phyloP scores from a whole-genome alignment of 495 filamentous ascomycete species.

The Elasticomyces elasticus region DNA sequence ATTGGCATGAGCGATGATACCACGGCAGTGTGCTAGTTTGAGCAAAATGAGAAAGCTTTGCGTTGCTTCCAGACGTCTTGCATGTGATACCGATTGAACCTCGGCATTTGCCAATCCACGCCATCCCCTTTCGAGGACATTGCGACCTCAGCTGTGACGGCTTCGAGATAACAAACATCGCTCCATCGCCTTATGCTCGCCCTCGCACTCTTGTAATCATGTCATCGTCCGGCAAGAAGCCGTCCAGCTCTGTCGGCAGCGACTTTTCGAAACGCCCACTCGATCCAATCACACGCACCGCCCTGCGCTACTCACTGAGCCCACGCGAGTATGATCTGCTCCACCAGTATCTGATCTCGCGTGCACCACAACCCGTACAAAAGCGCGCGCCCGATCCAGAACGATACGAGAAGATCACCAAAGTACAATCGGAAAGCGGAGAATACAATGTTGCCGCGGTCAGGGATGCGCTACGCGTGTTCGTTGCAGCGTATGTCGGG shows the following conservation, averaged over 20 bases:
- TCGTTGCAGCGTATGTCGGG: conserved; percentile 55
- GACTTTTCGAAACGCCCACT: conserved; percentile 20
- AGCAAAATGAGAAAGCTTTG: too few relatives aligned
- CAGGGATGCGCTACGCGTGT: conserved; percentile 64
- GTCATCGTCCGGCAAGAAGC: neutral
- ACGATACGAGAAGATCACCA: conserved; percentile 43
- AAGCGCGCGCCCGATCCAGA: conserved; percentile 50
- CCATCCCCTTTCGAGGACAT: too few relatives aligned
- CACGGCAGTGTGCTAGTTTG: too few relatives aligned
- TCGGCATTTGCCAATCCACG: too few relatives aligned
- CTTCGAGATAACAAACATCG: too few relatives aligned
- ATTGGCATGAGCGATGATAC: neutral
- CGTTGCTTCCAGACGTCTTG: too few relatives aligned
- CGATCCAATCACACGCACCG: conserved; percentile 62
- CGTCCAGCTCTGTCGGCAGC: neutral
- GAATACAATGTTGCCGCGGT: conserved; percentile 75
- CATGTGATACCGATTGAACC: neutral
- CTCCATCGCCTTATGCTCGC: too few relatives aligned
- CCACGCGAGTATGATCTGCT: conserved; percentile 75
- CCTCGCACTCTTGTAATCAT: too few relatives aligned
- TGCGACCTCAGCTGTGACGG: too few relatives aligned
- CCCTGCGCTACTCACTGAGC: conserved; percentile 72
- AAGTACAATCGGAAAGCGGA: conserved; percentile 37
- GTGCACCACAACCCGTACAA: conserved; percentile 45
- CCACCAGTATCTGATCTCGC: conserved; percentile 65